These are phyloP conservation scores for Leptographium radiaticola DNA, from an alignment of 2,329 filamentous ascomycete genomes.

Conservation along the genomic window DNA sequence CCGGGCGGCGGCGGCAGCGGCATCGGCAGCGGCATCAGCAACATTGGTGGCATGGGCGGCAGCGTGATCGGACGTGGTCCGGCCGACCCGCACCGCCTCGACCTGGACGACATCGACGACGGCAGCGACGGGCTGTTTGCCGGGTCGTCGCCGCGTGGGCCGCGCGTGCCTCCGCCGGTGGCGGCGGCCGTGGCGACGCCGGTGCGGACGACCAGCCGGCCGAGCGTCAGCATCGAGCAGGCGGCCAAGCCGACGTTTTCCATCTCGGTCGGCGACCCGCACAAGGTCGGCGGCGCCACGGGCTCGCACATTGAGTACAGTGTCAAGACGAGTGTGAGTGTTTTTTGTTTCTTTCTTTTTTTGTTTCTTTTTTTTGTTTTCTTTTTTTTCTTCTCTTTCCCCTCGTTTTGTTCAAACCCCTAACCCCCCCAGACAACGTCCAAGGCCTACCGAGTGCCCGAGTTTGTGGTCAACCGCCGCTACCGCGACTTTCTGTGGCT, in stretches of 20 bases:
- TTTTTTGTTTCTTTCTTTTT: not conserved
- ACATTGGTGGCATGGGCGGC: no score
- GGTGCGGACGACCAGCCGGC: conserved; percentile 41
- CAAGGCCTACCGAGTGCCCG: conserved; percentile 84
- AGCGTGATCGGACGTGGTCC: conserved; percentile 25
- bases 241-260: conserved; percentile 84
- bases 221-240: conserved; percentile 84
- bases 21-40: not conserved
- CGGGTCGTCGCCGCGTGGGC: conserved; percentile 23
- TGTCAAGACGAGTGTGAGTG: conserved; percentile 71
- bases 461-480: conserved; percentile 85
- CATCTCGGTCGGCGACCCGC: conserved; percentile 87
- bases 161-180: conserved; percentile 54
- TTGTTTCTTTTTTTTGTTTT: not conserved
- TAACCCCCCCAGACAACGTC: conserved; percentile 68
- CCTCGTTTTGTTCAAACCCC: no score
- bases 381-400: not conserved
- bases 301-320: conserved; percentile 97
- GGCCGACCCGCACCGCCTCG: conserved; percentile 50
- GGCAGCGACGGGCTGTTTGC: conserved; percentile 24
- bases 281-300: conserved; percentile 94
- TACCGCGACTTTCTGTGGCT: conserved; percentile 98
- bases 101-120: conserved; percentile 47
- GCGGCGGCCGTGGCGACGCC: conserved; percentile 41
- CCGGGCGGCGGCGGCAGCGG: conserved; percentile 25